A percentile compares a stretch with the other conserved stretches of the same genome.
phyloP scores from a whole-genome alignment of 2,329 filamentous ascomycete genomes.

The Clonostachys sp. region DNA sequence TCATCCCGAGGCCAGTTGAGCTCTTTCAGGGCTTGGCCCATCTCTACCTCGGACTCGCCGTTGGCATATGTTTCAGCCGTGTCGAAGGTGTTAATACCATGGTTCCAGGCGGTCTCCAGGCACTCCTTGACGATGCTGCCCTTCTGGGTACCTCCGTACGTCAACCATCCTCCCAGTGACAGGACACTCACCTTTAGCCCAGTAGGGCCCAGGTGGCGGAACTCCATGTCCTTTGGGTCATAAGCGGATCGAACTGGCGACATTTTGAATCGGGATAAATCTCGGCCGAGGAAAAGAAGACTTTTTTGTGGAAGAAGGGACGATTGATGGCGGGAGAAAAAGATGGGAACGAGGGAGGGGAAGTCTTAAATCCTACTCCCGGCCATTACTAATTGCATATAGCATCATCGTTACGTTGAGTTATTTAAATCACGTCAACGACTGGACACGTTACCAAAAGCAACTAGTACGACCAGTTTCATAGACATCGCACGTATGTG shows the following conservation, averaged over 20 bases:
- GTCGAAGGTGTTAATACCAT: constrained; percentile 60
- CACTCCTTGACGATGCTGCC: constrained; percentile 63
- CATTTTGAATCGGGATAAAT: no score
- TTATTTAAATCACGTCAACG: no score
- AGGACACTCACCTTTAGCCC: constrained; percentile 72
- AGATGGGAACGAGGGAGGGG: no score
- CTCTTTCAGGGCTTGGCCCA: constrained; percentile 55
- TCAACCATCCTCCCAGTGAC: constrained; percentile 68
- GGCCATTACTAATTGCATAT: no score
- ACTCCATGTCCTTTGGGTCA: constrained; percentile 55
- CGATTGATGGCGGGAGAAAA: no score
- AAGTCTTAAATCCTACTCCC: no score
- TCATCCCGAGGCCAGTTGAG: constrained; percentile 58
- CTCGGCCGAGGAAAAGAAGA: no score
- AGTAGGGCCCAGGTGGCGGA: constrained; percentile 66
- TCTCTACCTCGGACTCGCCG: constrained; percentile 59
- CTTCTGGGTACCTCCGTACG: constrained; percentile 64
- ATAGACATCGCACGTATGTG: no score
- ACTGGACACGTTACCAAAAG: no score
- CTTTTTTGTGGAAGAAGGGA: no score
- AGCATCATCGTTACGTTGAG: no score
- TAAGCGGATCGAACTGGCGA: constrained; percentile 4
- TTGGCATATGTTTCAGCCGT: constrained; percentile 53
- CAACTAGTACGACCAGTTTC: no score
- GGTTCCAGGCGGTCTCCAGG: constrained; percentile 57